A percentile compares a stretch with the other conserved stretches of the same genome.
Evolutionary conservation across 257 asterid species (phyloP).

Genomic region (Solanum pimpinellifolium): DNA sequence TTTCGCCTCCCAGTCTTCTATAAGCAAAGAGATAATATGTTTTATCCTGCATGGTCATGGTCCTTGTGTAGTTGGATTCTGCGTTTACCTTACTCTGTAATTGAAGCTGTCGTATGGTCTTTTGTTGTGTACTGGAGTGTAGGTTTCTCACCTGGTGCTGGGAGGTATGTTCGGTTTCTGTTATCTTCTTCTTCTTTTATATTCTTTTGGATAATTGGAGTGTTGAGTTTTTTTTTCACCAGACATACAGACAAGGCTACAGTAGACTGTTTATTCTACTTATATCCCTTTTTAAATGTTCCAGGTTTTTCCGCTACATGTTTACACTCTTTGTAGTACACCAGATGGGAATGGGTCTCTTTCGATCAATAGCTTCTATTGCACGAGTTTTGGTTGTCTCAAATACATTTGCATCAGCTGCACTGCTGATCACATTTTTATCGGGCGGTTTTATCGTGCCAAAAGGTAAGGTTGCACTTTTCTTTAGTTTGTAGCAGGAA

Average conservation of each 20-base stretch:
- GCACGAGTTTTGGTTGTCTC: slow-evolving; percentile 79
- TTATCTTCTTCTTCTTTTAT: neutral
- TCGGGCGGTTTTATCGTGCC: slow-evolving; percentile 86
- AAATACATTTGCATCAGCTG: slow-evolving; percentile 82
- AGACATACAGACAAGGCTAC: neutral
- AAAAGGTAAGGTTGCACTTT: slow-evolving; percentile 29
- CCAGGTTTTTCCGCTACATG: slow-evolving; percentile 69
- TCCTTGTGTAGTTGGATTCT: slow-evolving; percentile 59
- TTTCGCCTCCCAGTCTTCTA: slow-evolving; percentile 86
- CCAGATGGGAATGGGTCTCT: slow-evolving; percentile 92
- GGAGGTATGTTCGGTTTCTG: slow-evolving; percentile 42
- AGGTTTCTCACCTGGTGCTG: slow-evolving; percentile 67
- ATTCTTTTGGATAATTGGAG: neutral
- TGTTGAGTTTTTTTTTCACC: neutral
- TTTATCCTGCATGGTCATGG: slow-evolving; percentile 95
- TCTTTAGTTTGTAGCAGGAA: neutral
- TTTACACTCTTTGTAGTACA: slow-evolving; percentile 56
- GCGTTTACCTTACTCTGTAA: slow-evolving; percentile 71
- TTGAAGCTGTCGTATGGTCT: slow-evolving; percentile 80
- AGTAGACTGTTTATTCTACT: neutral
- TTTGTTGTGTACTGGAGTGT: slow-evolving; percentile 60
- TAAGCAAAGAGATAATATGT: slow-evolving; percentile 83
- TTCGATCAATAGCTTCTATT: slow-evolving; percentile 70
- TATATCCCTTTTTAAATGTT: slow-evolving; percentile 3
- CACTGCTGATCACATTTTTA: slow-evolving; percentile 52